These are phyloP conservation scores for Chlorophyllum brunneum DNA, from an alignment of 768 basidiomycete species.

Conservation along the genomic window DNA sequence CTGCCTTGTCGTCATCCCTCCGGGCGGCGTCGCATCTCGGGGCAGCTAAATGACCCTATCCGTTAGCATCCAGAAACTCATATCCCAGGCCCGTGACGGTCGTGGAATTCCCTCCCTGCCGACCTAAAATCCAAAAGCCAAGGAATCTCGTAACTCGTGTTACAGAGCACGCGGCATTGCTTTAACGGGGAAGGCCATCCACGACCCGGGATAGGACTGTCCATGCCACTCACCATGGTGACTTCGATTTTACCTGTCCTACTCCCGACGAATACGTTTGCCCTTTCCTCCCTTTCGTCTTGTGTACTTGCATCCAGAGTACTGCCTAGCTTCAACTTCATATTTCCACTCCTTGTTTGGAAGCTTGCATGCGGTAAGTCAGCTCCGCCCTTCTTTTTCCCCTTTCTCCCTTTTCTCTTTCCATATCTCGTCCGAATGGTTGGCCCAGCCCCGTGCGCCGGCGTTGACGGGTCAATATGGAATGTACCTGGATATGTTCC, in stretches of 20 bases:
- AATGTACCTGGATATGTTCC: slow-evolving; percentile 30
- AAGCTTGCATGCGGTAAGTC: slow-evolving; percentile 34
- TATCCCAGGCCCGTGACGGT: slow-evolving; percentile 1
- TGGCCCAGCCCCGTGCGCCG: slow-evolving; percentile 22
- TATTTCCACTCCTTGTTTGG: slow-evolving; percentile 35
- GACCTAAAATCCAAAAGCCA: slow-evolving; percentile 4
- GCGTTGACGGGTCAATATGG: slow-evolving; percentile 34
- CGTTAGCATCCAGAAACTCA: not conserved
- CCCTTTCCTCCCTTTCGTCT: slow-evolving; percentile 21
- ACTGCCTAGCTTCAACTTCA: slow-evolving; percentile 34
- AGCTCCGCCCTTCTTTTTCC: slow-evolving; percentile 23
- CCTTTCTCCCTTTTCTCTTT: slow-evolving; percentile 17
- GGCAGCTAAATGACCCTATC: slow-evolving; percentile 24
- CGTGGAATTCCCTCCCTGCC: not conserved
- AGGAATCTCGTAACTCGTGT: not conserved
- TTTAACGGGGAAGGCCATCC: not conserved
- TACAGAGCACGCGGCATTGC: not conserved
- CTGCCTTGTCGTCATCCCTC: slow-evolving; percentile 19
- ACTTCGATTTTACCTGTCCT: slow-evolving; percentile 35
- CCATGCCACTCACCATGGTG: slow-evolving; percentile 29
- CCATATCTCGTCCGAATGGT: slow-evolving; percentile 12
- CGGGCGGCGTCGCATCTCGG: not conserved
- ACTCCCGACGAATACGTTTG: slow-evolving; percentile 33
- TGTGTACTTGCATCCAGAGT: slow-evolving; percentile 25
- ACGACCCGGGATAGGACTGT: not conserved